Conservation (phyloP, 1,139 yeast species). For the Pichia sp. region DNA sequence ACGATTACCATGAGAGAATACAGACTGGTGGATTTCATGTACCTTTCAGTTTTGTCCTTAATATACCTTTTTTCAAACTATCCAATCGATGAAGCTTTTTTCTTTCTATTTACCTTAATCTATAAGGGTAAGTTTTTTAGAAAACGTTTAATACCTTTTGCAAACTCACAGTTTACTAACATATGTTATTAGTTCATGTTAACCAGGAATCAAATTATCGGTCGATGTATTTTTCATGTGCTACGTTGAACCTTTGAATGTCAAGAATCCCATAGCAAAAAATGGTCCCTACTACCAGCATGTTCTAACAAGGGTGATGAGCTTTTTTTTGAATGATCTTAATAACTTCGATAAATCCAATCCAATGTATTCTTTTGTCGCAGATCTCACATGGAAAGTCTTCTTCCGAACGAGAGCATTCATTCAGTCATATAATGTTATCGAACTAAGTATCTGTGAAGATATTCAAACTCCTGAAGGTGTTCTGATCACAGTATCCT, state of each 20-base stretch:
- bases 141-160: too few relatives aligned
- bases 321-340: constrained; percentile 16
- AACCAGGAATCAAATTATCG: constrained; percentile 11
- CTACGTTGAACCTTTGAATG: constrained; percentile 22
- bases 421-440: constrained; percentile 24
- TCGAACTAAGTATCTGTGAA: constrained; percentile 23
- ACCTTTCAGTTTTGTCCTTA: constrained; percentile 13
- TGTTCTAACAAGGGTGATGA: constrained; percentile 15
- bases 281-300: constrained; percentile 23
- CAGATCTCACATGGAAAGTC: constrained; percentile 24
- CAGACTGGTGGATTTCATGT: constrained; percentile 16
- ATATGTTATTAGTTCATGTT: too few relatives aligned
- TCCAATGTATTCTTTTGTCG: constrained; percentile 22
- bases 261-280: constrained; percentile 17
- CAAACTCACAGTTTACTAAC: background rate
- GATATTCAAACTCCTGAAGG: constrained; percentile 10
- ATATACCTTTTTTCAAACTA: constrained; percentile 21
- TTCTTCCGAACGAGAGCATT: constrained; percentile 22
- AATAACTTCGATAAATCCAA: constrained; percentile 8
- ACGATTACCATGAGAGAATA: constrained; percentile 26
- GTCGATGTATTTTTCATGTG: constrained; percentile 20
- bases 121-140: constrained; percentile 7
- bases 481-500: constrained; percentile 29
- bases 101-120: constrained; percentile 3
- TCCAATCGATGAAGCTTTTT: constrained; percentile 11